Evolutionary conservation across 2,329 filamentous ascomycete genomes (phyloP).

Genomic region (Metarhizium album): DNA sequence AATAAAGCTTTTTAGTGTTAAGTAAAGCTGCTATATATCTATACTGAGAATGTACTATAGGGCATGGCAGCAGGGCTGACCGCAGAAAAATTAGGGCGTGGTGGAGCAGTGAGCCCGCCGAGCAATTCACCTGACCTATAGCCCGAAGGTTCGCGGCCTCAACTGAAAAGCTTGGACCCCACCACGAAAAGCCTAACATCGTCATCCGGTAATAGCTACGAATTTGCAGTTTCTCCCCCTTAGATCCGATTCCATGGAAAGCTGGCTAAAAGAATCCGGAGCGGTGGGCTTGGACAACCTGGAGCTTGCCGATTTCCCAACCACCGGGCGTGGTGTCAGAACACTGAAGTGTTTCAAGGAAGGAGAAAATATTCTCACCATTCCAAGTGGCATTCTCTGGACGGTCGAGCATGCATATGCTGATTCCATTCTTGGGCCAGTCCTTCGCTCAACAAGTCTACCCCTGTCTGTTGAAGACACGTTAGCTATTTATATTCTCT

Average conservation of each 20-base stretch:
- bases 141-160: too few species aligned
- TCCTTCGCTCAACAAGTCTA: constrained; percentile 18
- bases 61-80: too few species aligned
- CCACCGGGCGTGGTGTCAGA: constrained; percentile 21
- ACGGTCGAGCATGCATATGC: constrained; percentile 21
- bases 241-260: constrained; percentile 16
- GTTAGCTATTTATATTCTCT: constrained; percentile 22
- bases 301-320: constrained; percentile 21
- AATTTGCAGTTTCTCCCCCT: not conserved
- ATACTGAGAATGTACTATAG: too few species aligned
- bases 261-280: constrained; percentile 20
- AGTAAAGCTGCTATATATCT: too few species aligned
- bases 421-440: constrained; percentile 20
- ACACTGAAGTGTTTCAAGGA: constrained; percentile 19
- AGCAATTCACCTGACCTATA: too few species aligned
- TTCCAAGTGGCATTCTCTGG: constrained; percentile 20
- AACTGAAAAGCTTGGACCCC: too few species aligned
- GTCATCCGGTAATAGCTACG: not conserved
- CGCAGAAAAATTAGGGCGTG: too few species aligned
- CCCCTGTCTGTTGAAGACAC: constrained; percentile 23
- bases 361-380: constrained; percentile 23
- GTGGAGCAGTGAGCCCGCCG: too few species aligned
- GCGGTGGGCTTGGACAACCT: constrained; percentile 19
- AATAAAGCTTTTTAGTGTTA: too few species aligned
- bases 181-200: not conserved